Conservation (phyloP, 2,329 filamentous ascomycete species). For the Fusarium siculi region DNA sequence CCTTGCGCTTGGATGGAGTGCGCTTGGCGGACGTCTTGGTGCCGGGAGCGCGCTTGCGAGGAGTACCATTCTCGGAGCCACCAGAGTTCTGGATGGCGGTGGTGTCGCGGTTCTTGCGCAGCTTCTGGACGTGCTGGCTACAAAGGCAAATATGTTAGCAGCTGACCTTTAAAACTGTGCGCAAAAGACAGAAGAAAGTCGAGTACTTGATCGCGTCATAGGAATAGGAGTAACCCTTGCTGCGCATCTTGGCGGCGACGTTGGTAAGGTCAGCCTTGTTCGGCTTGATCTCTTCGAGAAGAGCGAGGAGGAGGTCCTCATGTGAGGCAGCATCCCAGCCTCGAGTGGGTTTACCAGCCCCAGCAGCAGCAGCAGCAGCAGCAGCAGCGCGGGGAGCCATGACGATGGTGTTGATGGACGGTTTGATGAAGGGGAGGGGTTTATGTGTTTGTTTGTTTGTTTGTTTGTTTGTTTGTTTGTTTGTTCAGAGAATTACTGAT, state of each 20-base stretch:
- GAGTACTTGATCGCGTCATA: constrained; percentile 55
- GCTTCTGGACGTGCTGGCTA: constrained; percentile 60
- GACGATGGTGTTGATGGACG: neutral
- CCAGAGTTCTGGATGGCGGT: constrained; percentile 34
- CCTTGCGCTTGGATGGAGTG: constrained; percentile 41
- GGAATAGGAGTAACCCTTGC: constrained; percentile 53
- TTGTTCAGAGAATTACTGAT: neutral
- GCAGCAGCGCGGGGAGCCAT: constrained; percentile 27
- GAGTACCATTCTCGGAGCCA: constrained; percentile 31
- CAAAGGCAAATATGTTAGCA: constrained; percentile 25
- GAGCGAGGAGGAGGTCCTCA: constrained; percentile 51
- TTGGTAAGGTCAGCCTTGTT: constrained; percentile 47
- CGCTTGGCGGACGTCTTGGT: constrained; percentile 46
- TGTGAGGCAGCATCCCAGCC: constrained; percentile 53
- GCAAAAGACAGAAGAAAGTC: constrained; percentile 3
- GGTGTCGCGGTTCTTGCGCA: constrained; percentile 52
- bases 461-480: neutral
- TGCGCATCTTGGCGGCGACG: constrained; percentile 47
- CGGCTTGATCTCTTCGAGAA: constrained; percentile 52
- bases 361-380: constrained; percentile 9
- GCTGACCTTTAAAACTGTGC: neutral
- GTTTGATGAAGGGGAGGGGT: neutral
- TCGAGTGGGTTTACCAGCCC: constrained; percentile 37
- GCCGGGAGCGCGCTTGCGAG: constrained; percentile 34
- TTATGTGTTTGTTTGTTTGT: neutral